These are phyloP conservation scores for Apiospora arundinis DNA, from an alignment of 2,329 filamentous ascomycete genomes.

Conservation along the genomic window DNA sequence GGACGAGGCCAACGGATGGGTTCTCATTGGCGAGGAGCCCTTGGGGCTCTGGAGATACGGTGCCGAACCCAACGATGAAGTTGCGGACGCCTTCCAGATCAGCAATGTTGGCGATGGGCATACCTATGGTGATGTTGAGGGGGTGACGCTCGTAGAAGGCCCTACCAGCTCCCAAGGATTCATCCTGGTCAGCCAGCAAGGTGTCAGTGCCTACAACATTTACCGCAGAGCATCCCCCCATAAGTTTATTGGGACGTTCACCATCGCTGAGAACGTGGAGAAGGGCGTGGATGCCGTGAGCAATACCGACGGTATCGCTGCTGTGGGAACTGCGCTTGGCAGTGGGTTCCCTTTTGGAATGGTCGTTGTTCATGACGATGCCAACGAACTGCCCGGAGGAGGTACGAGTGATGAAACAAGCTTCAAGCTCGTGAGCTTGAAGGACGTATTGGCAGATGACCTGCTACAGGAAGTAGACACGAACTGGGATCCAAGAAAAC, in stretches of 20 bases:
- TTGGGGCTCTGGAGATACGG: conserved; percentile 59
- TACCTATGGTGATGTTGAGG: conserved; percentile 60
- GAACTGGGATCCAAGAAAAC: conserved; percentile 46
- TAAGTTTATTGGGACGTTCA: conserved; percentile 56
- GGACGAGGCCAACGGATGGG: conserved; percentile 56
- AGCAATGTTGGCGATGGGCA: conserved; percentile 53
- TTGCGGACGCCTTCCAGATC: conserved; percentile 32
- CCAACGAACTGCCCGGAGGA: conserved; percentile 54
- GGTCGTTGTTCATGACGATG: conserved; percentile 60
- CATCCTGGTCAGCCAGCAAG: conserved; percentile 59
- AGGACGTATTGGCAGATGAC: conserved; percentile 45
- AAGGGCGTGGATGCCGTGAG: conserved; percentile 55
- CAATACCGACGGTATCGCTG: conserved; percentile 59
- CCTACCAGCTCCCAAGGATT: conserved; percentile 51
- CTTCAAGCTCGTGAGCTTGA: conserved; percentile 56
- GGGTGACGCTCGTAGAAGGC: conserved; percentile 57
- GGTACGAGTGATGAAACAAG: conserved; percentile 53
- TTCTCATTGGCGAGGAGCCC: conserved; percentile 60
- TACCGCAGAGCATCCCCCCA: conserved; percentile 56
- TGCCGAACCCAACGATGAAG: conserved; percentile 52
- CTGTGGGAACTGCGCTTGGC: conserved; percentile 51
- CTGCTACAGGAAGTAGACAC: conserved; percentile 44
- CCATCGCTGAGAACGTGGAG: conserved; percentile 48
- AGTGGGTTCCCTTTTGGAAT: conserved; percentile 50
- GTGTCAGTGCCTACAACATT: conserved; percentile 58